Percentiles rank a stretch among this genome's conserved stretches.
Conservation (phyloP, 805 yeast species). For the Lipomyces sp. region DNA sequence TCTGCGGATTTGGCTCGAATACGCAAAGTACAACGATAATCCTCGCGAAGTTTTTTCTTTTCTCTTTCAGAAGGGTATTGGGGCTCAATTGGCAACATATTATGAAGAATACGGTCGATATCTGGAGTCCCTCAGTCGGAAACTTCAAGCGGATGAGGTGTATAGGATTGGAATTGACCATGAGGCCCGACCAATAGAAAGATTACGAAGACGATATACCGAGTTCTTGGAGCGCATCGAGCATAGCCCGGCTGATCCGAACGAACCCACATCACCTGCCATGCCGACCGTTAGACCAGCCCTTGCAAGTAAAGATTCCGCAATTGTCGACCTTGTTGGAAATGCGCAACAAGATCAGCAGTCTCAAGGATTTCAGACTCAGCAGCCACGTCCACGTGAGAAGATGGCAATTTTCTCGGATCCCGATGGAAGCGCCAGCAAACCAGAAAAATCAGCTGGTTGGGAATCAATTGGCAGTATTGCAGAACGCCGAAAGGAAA, state of each 20-base stretch:
- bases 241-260: constrained; percentile 29
- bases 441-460: constrained; percentile 16
- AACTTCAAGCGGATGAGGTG: constrained; percentile 56
- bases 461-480: constrained; percentile 53
- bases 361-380: background rate
- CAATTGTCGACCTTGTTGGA: constrained; percentile 4
- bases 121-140: constrained; percentile 51
- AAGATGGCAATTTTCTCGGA: constrained; percentile 48
- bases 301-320: constrained; percentile 40
- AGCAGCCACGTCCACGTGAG: constrained; percentile 8
- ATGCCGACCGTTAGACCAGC: constrained; percentile 38
- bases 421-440: constrained; percentile 28
- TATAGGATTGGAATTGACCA: constrained; percentile 55
- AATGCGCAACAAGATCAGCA: background rate
- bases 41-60: constrained; percentile 70
- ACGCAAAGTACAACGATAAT: constrained; percentile 62
- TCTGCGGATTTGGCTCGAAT: constrained; percentile 75
- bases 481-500: constrained; percentile 59
- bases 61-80: constrained; percentile 69
- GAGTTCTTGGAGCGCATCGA: constrained; percentile 46
- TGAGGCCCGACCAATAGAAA: constrained; percentile 61
- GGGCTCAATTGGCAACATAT: constrained; percentile 59
- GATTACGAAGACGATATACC: constrained; percentile 45
- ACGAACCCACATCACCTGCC: constrained; percentile 41
- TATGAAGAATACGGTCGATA: constrained; percentile 76